Percentiles rank a stretch among this genome's conserved stretches.
phyloP scores from a whole-genome alignment of 2,329 filamentous ascomycete species.

The Penicillium italicum region DNA sequence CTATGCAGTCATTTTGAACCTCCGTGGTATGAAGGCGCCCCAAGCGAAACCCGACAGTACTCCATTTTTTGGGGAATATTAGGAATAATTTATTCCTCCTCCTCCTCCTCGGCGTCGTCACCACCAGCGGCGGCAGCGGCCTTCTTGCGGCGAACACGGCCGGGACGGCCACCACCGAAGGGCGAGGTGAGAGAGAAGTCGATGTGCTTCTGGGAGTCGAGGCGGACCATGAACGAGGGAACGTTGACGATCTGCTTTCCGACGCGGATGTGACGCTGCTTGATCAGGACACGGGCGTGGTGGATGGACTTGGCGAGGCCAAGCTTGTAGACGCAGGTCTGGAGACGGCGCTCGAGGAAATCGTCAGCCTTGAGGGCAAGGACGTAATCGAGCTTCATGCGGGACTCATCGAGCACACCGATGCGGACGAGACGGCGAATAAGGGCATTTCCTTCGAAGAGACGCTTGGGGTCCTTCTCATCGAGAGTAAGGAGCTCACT shows the following conservation, averaged over 20 bases:
- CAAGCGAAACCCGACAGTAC: slow-evolving; percentile 40
- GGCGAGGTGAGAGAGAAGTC: slow-evolving; percentile 97
- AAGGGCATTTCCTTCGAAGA: slow-evolving; percentile 99
- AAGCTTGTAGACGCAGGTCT: slow-evolving; percentile 99
- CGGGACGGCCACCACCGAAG: slow-evolving; percentile 93
- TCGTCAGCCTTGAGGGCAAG: slow-evolving; percentile 98
- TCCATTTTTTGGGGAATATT: slow-evolving; percentile 29
- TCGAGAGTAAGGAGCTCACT: slow-evolving; percentile 99
- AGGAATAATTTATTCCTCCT: slow-evolving; percentile 57
- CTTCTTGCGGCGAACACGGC: slow-evolving; percentile 99
- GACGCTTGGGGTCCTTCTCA: slow-evolving; percentile 99
- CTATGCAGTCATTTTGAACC: slow-evolving; percentile 39
- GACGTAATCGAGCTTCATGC: slow-evolving; percentile 99
- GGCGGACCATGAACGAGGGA: slow-evolving; percentile 97
- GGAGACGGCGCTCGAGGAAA: slow-evolving; percentile 99
- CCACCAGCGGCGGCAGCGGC: slow-evolving; percentile 85
- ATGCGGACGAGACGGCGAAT: slow-evolving; percentile 99
- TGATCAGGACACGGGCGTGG: slow-evolving; percentile 99
- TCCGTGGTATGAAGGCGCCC: slow-evolving; percentile 32
- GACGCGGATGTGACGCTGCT: slow-evolving; percentile 98
- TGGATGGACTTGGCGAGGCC: slow-evolving; percentile 99
- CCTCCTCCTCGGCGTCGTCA: slow-evolving; percentile 59
- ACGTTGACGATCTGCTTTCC: slow-evolving; percentile 99
- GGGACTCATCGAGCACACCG: slow-evolving; percentile 98
- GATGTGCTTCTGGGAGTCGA: slow-evolving; percentile 99